phyloP scores from a whole-genome alignment of 108 stramenopile species.

The Nitzschia sp. region DNA sequence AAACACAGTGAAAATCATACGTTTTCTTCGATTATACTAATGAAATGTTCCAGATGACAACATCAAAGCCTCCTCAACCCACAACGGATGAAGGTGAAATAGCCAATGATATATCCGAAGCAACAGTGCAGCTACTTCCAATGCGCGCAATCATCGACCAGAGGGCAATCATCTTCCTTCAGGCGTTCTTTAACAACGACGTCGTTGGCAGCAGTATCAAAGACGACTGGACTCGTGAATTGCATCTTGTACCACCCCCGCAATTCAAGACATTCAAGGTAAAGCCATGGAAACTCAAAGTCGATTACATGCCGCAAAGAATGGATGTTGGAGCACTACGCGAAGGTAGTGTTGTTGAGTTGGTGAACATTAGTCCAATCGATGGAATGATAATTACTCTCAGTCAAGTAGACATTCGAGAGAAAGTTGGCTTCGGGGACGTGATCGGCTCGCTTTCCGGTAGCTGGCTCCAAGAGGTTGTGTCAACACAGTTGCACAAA shows the following conservation, averaged over 20 bases:
- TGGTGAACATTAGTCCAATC: constrained; percentile 81
- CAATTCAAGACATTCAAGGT: constrained; percentile 62
- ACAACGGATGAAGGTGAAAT: constrained; percentile 66
- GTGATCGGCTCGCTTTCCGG: constrained; percentile 52
- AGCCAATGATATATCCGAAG: constrained; percentile 69
- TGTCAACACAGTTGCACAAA: constrained; percentile 79
- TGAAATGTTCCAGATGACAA: constrained; percentile 53
- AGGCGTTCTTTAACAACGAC: constrained; percentile 56
- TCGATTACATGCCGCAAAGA: constrained; percentile 69
- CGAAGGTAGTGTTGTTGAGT: constrained; percentile 74
- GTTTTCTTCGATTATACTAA: too few species aligned
- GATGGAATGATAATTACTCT: constrained; percentile 78
- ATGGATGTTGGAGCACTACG: constrained; percentile 67
- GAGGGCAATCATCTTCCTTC: constrained; percentile 61
- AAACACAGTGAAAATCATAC: too few species aligned
- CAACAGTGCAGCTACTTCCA: constrained; percentile 68
- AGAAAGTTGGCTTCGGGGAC: constrained; percentile 69
- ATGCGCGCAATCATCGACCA: constrained; percentile 79
- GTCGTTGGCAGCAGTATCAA: constrained; percentile 1
- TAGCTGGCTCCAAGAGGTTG: constrained; percentile 76
- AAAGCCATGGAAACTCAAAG: constrained; percentile 77
- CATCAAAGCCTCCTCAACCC: constrained; percentile 59
- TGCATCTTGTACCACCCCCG: constrained; percentile 50
- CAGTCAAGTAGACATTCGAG: constrained; percentile 51
- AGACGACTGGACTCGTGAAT: constrained; percentile 12